These are phyloP conservation scores for Pythium grandisporangium DNA, from an alignment of 352 stramenopile genomes.

Conservation along the genomic window DNA sequence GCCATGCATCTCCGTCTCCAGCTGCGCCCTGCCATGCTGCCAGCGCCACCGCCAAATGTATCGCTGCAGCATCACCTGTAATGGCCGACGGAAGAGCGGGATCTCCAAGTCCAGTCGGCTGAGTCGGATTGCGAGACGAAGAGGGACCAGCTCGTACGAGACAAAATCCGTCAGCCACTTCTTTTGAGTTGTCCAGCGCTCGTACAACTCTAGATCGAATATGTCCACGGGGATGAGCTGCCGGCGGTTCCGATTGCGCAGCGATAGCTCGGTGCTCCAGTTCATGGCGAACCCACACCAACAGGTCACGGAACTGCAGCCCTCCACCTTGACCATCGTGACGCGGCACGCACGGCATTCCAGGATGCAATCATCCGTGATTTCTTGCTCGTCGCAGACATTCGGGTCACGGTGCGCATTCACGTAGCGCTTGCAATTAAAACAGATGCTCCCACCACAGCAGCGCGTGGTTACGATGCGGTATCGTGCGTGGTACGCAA, in stretches of 20 bases:
- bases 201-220: not conserved
- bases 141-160: not conserved
- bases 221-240: not conserved
- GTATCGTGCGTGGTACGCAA: conserved; percentile 18
- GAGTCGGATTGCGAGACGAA: not conserved
- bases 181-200: not conserved
- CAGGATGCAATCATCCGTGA: conserved; percentile 17
- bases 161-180: not conserved
- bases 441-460: conserved; percentile 21
- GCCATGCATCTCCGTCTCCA: too few species aligned
- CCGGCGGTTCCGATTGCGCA: not conserved
- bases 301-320: conserved; percentile 27
- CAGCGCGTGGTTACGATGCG: conserved; percentile 17
- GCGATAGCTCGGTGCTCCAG: not conserved
- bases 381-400: conserved; percentile 10
- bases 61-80: not conserved
- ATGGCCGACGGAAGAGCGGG: not conserved
- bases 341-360: conserved; percentile 30
- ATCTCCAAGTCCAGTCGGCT: not conserved
- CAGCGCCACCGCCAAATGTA: not conserved
- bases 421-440: conserved; percentile 39
- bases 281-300: conserved; percentile 11
- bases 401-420: conserved; percentile 4
- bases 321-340: conserved; percentile 40
- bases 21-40: conserved; percentile 3